phyloP scores from a whole-genome alignment of 495 filamentous ascomycete species.

The Neurospora pannonica region DNA sequence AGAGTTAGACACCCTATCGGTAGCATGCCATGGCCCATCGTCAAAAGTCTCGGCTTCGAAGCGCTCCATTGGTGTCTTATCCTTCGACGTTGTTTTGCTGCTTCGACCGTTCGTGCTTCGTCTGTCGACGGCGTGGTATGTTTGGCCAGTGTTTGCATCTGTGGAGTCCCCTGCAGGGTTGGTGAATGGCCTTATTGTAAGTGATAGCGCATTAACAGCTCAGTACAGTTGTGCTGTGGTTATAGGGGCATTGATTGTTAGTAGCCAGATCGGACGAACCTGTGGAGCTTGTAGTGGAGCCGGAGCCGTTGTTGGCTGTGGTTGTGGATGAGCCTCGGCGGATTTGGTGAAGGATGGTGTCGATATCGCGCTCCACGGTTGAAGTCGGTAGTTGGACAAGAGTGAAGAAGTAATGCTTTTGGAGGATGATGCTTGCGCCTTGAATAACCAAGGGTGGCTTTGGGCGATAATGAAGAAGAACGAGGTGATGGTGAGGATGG shows the following conservation, averaged over 20 bases:
- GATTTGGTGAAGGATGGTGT: background rate
- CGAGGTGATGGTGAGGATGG: too few species aligned
- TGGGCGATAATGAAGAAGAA: too few species aligned
- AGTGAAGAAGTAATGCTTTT: too few species aligned
- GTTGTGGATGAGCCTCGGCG: background rate
- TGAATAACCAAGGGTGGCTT: too few species aligned
- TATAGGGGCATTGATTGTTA: background rate
- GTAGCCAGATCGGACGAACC: background rate
- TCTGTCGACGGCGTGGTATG: background rate
- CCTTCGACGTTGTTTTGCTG: background rate
- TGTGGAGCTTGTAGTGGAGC: background rate
- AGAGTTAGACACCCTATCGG: background rate
- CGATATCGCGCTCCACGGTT: background rate
- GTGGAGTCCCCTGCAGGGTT: background rate
- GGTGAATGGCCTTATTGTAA: background rate
- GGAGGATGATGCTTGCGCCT: too few species aligned
- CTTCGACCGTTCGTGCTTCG: background rate
- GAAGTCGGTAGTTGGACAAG: background rate
- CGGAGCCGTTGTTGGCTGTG: background rate
- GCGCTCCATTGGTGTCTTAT: background rate
- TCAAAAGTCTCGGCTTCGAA: background rate
- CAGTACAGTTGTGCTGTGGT: rapidly evolving
- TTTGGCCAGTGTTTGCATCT: background rate
- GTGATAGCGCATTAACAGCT: background rate
- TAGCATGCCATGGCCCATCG: background rate